Percentiles rank a stretch among this genome's conserved stretches.
These are phyloP conservation scores for Exophiala aquamarina DNA, from an alignment of 2,329 filamentous ascomycete genomes.

Conservation along the genomic window DNA sequence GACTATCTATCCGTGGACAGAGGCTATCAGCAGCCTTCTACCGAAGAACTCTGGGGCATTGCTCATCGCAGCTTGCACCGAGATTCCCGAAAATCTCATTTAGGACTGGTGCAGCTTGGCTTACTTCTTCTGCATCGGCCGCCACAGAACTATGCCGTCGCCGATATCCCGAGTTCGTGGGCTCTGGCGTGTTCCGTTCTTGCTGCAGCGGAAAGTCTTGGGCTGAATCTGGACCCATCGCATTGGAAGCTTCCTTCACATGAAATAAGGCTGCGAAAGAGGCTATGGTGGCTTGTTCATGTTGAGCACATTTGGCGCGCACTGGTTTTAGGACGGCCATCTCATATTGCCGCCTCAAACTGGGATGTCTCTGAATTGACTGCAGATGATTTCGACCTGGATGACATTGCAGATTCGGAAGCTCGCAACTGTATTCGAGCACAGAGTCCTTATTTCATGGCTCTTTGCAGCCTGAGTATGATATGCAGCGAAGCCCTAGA, in stretches of 20 bases:
- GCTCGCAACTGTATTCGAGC: constrained; percentile 6
- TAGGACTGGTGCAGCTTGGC: constrained; percentile 11
- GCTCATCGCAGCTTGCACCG: constrained; percentile 13
- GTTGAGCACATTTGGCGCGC: constrained; percentile 97
- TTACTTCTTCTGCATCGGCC: constrained; percentile 12
- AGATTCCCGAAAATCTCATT: constrained; percentile 8
- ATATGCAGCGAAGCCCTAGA: constrained; percentile 7
- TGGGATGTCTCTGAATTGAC: constrained; percentile 67
- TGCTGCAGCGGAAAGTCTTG: constrained; percentile 49
- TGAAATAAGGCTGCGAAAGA: constrained; percentile 81
- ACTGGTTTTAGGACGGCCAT: constrained; percentile 79
- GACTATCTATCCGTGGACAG: constrained; percentile 13
- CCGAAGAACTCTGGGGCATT: constrained; percentile 16
- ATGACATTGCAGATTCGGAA: constrained; percentile 10
- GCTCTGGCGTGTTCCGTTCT: constrained; percentile 9
- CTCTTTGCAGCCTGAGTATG: constrained; percentile 11
- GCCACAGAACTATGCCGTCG: constrained; percentile 14
- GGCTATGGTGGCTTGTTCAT: constrained; percentile 85
- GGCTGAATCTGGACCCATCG: constrained; percentile 83
- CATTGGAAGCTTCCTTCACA: constrained; percentile 84
- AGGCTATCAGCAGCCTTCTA: constrained; percentile 11
- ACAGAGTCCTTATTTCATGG: constrained; percentile 13
- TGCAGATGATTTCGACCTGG: constrained; percentile 38
- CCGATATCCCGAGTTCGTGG: constrained; percentile 9
- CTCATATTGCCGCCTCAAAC: constrained; percentile 68